Conservation (phyloP, 2,329 filamentous ascomycete species). For the Colletotrichum shisoi region DNA sequence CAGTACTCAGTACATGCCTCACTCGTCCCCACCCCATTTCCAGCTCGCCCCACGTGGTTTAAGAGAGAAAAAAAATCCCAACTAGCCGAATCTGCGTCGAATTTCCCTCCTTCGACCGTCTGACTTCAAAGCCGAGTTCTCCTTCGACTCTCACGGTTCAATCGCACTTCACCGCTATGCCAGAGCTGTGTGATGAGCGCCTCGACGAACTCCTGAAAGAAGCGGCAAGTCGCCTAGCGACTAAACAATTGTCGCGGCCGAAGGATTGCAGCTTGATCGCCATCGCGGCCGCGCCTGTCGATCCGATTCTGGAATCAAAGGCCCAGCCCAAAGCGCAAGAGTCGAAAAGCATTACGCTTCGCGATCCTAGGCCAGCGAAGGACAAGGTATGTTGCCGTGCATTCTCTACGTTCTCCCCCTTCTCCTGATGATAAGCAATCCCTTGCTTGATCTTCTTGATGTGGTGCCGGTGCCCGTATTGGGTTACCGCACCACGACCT, state of each 20-base stretch:
- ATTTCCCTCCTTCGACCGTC: not conserved
- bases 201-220: constrained; percentile 38
- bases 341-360: constrained; percentile 27
- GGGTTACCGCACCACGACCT: constrained; percentile 60
- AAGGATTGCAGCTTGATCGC: constrained; percentile 33
- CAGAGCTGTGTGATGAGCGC: constrained; percentile 38
- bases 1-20: not conserved
- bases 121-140: not conserved
- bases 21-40: constrained; percentile 13
- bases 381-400: constrained; percentile 28
- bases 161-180: constrained; percentile 38
- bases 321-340: constrained; percentile 23
- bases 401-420: not conserved
- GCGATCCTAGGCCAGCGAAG: constrained; percentile 30
- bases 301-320: constrained; percentile 11
- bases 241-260: constrained; percentile 21
- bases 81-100: fast-evolving
- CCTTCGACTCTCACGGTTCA: constrained; percentile 3
- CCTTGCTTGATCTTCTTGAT: constrained; percentile 41
- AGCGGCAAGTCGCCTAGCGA: constrained; percentile 37
- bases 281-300: constrained; percentile 15
- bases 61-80: constrained; percentile 14
- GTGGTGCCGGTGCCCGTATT: constrained; percentile 51
- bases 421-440: constrained; percentile 54
- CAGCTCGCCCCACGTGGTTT: constrained; percentile 11